Conservation (phyloP, 169 alveolate genomes). For the Plasmodium cynomolgi region DNA sequence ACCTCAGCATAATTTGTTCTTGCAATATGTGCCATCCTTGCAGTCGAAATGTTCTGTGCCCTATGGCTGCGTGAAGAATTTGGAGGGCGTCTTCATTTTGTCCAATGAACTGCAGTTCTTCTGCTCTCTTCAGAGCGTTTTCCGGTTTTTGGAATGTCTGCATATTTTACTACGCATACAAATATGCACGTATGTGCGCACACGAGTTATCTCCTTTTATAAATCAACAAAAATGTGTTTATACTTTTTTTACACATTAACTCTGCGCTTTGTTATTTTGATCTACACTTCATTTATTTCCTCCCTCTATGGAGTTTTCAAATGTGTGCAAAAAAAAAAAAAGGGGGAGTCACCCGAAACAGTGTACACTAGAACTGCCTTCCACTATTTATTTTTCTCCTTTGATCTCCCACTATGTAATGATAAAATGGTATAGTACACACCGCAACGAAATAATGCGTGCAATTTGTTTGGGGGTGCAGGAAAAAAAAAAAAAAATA, state of each 20-base stretch:
- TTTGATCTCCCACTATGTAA: neutral
- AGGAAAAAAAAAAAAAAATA: neutral
- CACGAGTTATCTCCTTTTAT: neutral
- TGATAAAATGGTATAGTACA: neutral
- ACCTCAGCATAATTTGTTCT: constrained; percentile 92
- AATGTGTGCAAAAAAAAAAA: neutral
- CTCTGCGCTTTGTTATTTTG: neutral
- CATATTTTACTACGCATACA: constrained; percentile 72
- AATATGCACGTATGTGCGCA: neutral
- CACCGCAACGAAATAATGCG: neutral
- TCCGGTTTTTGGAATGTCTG: constrained; percentile 92
- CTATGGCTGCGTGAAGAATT: constrained; percentile 90
- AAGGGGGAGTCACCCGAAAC: neutral
- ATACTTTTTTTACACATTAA: neutral
- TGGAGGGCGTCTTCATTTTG: constrained; percentile 92
- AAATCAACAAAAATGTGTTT: neutral
- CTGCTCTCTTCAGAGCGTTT: constrained; percentile 93
- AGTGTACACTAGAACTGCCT: neutral
- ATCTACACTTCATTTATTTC: neutral
- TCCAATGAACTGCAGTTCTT: constrained; percentile 91
- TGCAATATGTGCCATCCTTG: constrained; percentile 94
- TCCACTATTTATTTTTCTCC: neutral
- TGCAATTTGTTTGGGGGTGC: neutral
- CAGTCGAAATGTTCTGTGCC: constrained; percentile 88
- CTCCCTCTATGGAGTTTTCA: neutral